Evolutionary conservation across 345 rosid genomes (phyloP), one percentile per base, ranked within the genome.

Genomic region (Kernera saxatilis): DNA sequence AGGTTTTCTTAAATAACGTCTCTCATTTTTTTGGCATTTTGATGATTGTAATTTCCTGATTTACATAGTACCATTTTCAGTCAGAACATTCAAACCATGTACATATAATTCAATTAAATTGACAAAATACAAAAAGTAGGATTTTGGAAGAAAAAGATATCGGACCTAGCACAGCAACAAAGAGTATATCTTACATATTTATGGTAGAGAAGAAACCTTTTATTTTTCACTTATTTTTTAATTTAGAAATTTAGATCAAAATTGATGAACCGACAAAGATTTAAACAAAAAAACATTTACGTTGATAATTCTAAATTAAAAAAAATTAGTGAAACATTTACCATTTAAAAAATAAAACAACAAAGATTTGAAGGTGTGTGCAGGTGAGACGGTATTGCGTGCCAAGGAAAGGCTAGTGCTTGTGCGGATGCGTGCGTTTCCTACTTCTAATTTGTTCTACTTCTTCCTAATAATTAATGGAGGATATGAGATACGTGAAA

Each of bases 361-460:
- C n/a, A 11, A 62, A 6, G 29, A 45, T 22, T 35, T 65, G 11
- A 35, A 36, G 36, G 59, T 25, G 27, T 35, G 59, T 36, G 32
- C 21, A 39, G 5, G 35, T 57, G 18, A 22, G 25, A 56, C 8
- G 46, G 65, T 44, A 44, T 14, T 11, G 52, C 15, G 64, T 32
- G 39, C 32, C 45, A 36, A 72, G 30, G 61, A 51, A 51, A 71
- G 36, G 45, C 53, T 22, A 61, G 6, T 23, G 37, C 29, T 41
- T 45, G 57, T 54, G 71, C 56, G 27, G 60, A 23, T 22, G 55
- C 70, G 64, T 52, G 55, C n/a, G 8, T 12, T 62, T 22, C 53
- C 26, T 62, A 62, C 63, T 23, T 53, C 54, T 50, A 21, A n/a
- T 37, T 27, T 29, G n/a, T 40, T 13, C 4, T 6, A 30, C 4